Evolutionary conservation across 2,329 filamentous ascomycete species (phyloP), one percentile per base, ranked within the genome.

Genomic region (Cercospora sp.): DNA sequence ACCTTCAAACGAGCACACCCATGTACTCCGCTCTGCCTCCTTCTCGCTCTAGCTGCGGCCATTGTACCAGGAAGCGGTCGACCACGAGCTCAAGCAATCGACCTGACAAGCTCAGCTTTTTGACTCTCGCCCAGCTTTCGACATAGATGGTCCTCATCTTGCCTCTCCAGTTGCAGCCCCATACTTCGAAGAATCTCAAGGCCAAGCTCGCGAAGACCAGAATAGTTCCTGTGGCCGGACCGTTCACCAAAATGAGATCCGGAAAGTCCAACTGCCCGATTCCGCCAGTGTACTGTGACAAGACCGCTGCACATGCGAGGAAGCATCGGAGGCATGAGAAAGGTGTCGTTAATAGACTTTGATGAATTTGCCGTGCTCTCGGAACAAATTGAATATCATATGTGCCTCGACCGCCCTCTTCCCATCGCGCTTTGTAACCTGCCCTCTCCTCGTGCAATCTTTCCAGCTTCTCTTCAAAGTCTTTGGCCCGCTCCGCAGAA

Each of bases 51-150:
- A 95, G 82, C 65, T 83, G 80, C 67, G 87, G 84, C 85, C 94
- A 95, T 82, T 97, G 94, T 65, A 97, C 93, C 63, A 96, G 79
- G 75, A 96, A 91, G 60, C 89, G 82, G 79, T 97, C 92, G 59
- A 91, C 91, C 48, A 96, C 80, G 57, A 83, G 81, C 1, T 90
- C 80, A 66, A 99, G 82, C 42, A 98, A 81, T 77, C 88, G 90
- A 0, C 94, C 95, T 42, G 92, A 97, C 68, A 97, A 79, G 81
- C 94, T 98, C 71, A 98, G 80, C 12, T 87, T 90, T 72, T 86
- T 89, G 16, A 97, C 91, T 16, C 95, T 86, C 2, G 95, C 94
- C 90, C 94, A 97, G 20, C 91, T 95, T 83, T 99, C 95, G 30
- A 97, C 87, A 78, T 95, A 99, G 13, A 98, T 83, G 9, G 91